These are phyloP conservation scores for Malassezia equina DNA, from an alignment of 1,284 basidiomycete genomes.

Conservation along the genomic window DNA sequence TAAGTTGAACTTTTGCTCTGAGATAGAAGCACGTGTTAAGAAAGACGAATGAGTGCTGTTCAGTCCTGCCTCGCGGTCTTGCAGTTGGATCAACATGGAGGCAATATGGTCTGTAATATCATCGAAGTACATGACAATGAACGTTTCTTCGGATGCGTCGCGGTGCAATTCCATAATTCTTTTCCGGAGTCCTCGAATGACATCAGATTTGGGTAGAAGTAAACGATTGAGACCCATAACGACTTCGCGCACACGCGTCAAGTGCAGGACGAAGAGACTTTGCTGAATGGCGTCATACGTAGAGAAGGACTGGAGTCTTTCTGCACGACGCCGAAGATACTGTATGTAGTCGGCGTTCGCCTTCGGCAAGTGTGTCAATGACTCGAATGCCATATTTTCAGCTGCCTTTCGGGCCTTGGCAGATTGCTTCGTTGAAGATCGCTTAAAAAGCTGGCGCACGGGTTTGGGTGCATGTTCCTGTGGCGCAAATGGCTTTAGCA, in stretches of 20 bases:
- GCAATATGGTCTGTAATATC: conserved; percentile 92
- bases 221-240: conserved; percentile 72
- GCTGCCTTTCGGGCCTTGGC: background rate
- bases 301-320: conserved; percentile 14
- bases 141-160: conserved; percentile 15
- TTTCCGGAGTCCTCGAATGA: conserved; percentile 70
- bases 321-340: background rate
- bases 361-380: background rate
- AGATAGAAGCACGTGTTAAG: conserved; percentile 63
- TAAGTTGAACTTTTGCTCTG: conserved; percentile 50
- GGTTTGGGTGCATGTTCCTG: background rate
- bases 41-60: conserved; percentile 79
- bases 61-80: conserved; percentile 79
- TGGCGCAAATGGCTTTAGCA: background rate
- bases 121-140: conserved; percentile 61
- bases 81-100: conserved; percentile 70
- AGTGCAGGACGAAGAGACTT: conserved; percentile 56
- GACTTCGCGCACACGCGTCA: conserved; percentile 68
- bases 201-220: conserved; percentile 70
- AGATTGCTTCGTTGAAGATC: background rate
- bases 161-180: conserved; percentile 51
- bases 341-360: background rate
- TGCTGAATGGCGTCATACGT: conserved; percentile 39
- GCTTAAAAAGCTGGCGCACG: background rate
- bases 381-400: background rate